Conservation (phyloP, 768 basidiomycete species). For the Cyclocybe cylindracea region DNA sequence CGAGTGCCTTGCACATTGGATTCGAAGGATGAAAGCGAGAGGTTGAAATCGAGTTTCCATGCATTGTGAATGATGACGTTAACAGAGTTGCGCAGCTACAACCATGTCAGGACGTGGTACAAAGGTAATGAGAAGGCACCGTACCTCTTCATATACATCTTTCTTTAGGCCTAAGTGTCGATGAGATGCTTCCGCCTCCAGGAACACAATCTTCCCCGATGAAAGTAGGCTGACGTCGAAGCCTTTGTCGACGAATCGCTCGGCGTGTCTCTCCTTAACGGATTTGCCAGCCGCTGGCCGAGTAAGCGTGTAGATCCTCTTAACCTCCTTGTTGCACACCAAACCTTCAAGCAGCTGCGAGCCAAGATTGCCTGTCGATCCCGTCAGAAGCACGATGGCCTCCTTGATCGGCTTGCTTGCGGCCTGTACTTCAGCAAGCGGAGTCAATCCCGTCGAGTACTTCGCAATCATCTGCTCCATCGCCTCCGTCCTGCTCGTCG, state of each 20-base stretch:
- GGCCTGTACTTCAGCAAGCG: background rate
- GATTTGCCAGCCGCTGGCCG: constrained; percentile 17
- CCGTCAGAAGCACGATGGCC: background rate
- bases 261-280: constrained; percentile 24
- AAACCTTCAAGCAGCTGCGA: constrained; percentile 1
- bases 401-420: background rate
- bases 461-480: constrained; percentile 21
- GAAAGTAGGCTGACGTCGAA: constrained; percentile 28
- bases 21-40: constrained; percentile 52
- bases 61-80: constrained; percentile 2
- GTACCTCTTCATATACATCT: constrained; percentile 29
- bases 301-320: constrained; percentile 33
- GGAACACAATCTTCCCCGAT: constrained; percentile 30
- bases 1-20: constrained; percentile 46
- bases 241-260: constrained; percentile 32
- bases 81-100: constrained; percentile 1
- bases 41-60: constrained; percentile 39
- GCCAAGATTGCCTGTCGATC: constrained; percentile 5
- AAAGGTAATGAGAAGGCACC: background rate
- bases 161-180: constrained; percentile 26
- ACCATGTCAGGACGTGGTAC: background rate
- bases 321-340: constrained; percentile 8
- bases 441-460: constrained; percentile 8
- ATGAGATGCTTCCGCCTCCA: constrained; percentile 36
- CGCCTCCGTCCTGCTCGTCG: constrained; percentile 11